A percentile compares a stretch with the other conserved stretches of the same genome.
Evolutionary conservation across 768 basidiomycete species (phyloP).

Genomic region (Leccinum ochraceum): DNA sequence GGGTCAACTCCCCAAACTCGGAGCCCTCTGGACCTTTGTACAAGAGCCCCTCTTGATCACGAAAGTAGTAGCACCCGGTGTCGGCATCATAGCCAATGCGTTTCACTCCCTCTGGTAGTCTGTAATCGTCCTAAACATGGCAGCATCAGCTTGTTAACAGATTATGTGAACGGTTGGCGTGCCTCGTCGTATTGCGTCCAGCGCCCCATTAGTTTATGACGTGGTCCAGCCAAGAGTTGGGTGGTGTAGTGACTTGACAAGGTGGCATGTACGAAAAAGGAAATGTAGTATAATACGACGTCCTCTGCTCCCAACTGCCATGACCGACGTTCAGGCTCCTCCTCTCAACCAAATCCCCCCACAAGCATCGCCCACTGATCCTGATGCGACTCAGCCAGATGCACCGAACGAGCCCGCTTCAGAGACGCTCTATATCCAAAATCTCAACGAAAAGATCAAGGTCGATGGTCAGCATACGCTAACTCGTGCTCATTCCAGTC

Average conservation of each 20-base stretch:
- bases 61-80: conserved; percentile 64
- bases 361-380: conserved; percentile 22
- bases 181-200: conserved; percentile 41
- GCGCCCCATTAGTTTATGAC: conserved; percentile 33
- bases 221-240: conserved; percentile 24
- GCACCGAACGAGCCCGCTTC: conserved; percentile 51
- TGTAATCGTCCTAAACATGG: conserved; percentile 46
- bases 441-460: conserved; percentile 93
- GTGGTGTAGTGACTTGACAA: conserved; percentile 9
- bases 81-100: conserved; percentile 81
- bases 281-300: background rate
- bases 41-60: conserved; percentile 49
- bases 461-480: conserved; percentile 53
- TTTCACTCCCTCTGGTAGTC: conserved; percentile 53
- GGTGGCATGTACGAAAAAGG: conserved; percentile 17
- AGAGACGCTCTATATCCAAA: conserved; percentile 95
- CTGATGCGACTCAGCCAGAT: conserved; percentile 21
- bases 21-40: conserved; percentile 65
- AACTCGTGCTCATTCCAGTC: conserved; percentile 6
- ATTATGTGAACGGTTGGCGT: background rate
- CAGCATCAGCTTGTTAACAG: background rate
- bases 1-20: conserved; percentile 53
- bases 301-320: conserved; percentile 18
- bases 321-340: conserved; percentile 40
- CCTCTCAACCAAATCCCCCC: conserved; percentile 30